Percentiles rank a stretch among this genome's conserved stretches.
Conservation (phyloP, 2,329 filamentous ascomycete genomes). For the Alternaria infectoria region DNA sequence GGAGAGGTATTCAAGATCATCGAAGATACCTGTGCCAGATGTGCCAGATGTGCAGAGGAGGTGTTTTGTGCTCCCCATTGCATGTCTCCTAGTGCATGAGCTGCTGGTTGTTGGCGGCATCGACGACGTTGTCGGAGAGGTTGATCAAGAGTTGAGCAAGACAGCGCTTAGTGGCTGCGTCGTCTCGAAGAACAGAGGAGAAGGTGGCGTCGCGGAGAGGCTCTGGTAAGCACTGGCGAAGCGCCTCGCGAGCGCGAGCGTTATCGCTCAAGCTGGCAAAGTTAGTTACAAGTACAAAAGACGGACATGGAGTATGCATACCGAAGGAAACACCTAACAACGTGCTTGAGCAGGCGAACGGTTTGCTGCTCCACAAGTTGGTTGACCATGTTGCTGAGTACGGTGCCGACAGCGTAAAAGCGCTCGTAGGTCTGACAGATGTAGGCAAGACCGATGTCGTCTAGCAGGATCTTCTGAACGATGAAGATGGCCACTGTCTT, state of each 20-base stretch:
- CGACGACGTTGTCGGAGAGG: constrained; percentile 84
- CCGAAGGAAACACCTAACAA: constrained; percentile 95
- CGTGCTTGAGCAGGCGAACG: constrained; percentile 92
- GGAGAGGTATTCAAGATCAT: constrained; percentile 5
- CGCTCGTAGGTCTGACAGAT: constrained; percentile 99
- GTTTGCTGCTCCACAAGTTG: constrained; percentile 98
- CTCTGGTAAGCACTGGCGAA: constrained; percentile 94
- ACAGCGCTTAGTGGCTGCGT: constrained; percentile 96
- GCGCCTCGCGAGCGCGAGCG: constrained; percentile 89
- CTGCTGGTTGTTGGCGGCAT: constrained; percentile 50
- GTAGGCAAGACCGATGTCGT: constrained; percentile 95
- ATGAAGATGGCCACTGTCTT: constrained; percentile 99
- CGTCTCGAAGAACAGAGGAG: constrained; percentile 92
- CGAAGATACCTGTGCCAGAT: constrained; percentile 8
- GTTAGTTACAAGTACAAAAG: constrained; percentile 19
- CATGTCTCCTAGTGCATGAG: constrained; percentile 38
- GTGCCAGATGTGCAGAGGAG: neutral
- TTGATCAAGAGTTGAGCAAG: constrained; percentile 97
- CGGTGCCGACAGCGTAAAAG: constrained; percentile 97
- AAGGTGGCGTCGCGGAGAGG: constrained; percentile 99
- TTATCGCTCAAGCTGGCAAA: constrained; percentile 85
- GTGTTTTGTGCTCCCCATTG: neutral
- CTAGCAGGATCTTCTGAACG: constrained; percentile 96
- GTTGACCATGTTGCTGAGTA: constrained; percentile 97
- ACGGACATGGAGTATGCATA: constrained; percentile 53